Evolutionary conservation across 305 asterid species (phyloP), one percentile per base, ranked within the genome.

Genomic region (Fraxinus dipetala): DNA sequence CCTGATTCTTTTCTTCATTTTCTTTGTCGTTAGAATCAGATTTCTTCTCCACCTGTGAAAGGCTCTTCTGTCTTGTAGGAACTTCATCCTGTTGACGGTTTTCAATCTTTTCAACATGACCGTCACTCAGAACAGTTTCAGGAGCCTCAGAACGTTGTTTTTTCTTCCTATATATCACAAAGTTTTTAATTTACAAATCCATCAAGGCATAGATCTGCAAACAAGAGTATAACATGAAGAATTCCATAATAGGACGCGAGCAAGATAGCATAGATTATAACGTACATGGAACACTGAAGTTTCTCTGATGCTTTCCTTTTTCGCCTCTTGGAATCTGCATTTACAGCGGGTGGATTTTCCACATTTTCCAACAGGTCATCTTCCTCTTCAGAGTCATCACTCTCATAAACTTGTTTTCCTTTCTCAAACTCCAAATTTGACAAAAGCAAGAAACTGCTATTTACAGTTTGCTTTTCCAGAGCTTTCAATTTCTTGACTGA

Each of bases 271-370:
- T 35, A 56, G 10, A 22, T 63, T 13, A 72, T 48, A 54, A 73
- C 86, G 32, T 91, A 93, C 98, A 87, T 92, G 78, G 93, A 82
- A 79, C 88, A 84, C 38, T 77, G 85, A 79, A 90, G 91, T 59
- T 81, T 88, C 83, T 88, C 93, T 2, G 84, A 35, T 67, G 93
- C 94, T 86, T 93, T 94, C 88, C 98, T 91, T 88, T 94, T 91
- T 38, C 84, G 87, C 63, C 80, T 91, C 84, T 86, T 87, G 75
- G 90, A 83, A 84, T 76, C 88, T 80, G 76, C 88, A 77, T 85
- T 86, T 72, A 70, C 86, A 70, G 80, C 87, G 9, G 85, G 75
- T 76, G 87, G 79, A 78, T 81, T 81, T 72, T 84, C 89, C 54
- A 26, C 74, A 82, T 76, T 89, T 78, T 87, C 87, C 84, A 78